These are phyloP conservation scores for Phellinidium pouzarii DNA, from an alignment of 1,284 basidiomycete genomes.

Conservation along the genomic window DNA sequence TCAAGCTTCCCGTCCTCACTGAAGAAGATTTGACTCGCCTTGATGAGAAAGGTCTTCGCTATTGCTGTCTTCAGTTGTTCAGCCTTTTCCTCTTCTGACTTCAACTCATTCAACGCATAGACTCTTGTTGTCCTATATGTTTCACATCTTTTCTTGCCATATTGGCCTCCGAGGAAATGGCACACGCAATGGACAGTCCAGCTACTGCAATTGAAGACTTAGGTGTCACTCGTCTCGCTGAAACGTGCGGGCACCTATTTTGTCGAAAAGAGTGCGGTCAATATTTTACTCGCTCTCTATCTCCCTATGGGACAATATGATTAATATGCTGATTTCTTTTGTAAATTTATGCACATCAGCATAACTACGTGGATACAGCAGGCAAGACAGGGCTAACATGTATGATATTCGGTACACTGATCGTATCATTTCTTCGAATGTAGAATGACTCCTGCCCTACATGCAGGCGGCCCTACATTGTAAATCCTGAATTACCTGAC, in stretches of 20 bases:
- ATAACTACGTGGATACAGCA: slow-evolving; percentile 58
- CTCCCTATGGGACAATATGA: not conserved
- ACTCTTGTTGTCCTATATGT: slow-evolving; percentile 65
- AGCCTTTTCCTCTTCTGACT: not conserved
- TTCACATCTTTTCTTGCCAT: slow-evolving; percentile 55
- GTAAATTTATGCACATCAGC: slow-evolving; percentile 30
- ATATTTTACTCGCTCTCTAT: not conserved
- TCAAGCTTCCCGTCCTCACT: slow-evolving; percentile 35
- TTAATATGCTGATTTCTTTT: slow-evolving; percentile 4
- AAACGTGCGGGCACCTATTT: slow-evolving; percentile 65
- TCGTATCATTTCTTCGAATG: not conserved
- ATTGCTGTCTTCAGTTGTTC: slow-evolving; percentile 8
- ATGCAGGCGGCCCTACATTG: slow-evolving; percentile 45
- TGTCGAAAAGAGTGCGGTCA: slow-evolving; percentile 66
- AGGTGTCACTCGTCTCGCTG: slow-evolving; percentile 55
- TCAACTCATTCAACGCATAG: slow-evolving; percentile 28
- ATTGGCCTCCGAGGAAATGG: slow-evolving; percentile 66
- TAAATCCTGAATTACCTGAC: not conserved
- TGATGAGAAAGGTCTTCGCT: slow-evolving; percentile 33
- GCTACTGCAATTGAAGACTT: slow-evolving; percentile 59
- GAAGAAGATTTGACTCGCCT: slow-evolving; percentile 35
- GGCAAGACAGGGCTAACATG: slow-evolving; percentile 36
- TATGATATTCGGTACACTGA: slow-evolving; percentile 1
- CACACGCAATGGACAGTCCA: slow-evolving; percentile 66
- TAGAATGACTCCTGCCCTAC: slow-evolving; percentile 59